Evolutionary conservation across 345 rosid genomes (phyloP), one percentile per base, ranked within the genome.

Genomic region (Psidium guajava): DNA sequence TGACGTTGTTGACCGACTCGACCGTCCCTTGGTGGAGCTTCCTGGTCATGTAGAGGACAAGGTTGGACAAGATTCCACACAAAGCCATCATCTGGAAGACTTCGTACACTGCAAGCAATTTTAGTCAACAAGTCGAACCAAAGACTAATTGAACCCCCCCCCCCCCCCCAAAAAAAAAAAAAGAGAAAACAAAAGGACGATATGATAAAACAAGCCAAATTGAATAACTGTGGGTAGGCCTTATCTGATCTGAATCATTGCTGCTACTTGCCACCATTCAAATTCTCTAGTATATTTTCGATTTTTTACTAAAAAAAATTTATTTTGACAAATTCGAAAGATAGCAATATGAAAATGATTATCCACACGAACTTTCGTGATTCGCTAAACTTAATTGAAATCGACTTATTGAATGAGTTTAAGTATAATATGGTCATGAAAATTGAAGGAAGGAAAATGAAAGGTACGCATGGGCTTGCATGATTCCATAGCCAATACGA

Each of bases 21-120:
- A 97, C 99, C 0, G 98, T 96, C 15, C 98, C 98, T 86, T 97
- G 93, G 50, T 92, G 97, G 83, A 97, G 93, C 90, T 89, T 94
- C 54, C 86, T 92, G 1, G 99, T 93, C 93, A 97, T 82, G 82
- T 95, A 97, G 2, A 96, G 69, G 13, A 97, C 94, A 36, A 97
- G 83, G 82, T 96, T 97, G 74, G 94, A 91, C 11, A 98, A 94
- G 90, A 96, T 94, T 6, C 98, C 99, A 49, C 93, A 92, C 53
- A 93, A 97, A 6, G 99, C 98, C 99, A 97, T 93, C 0, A 98
- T 81, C 85, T 97, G 99, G 82, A 97, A 97, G 12, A 93, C 92
- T 87, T 95, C 98, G 28, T 97, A 95, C 85, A 93, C 98, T 95
- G 90, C 80, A 86, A 24, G 42, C 77, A 69, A 28, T 28, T 42